These are phyloP conservation scores for Sugiyamaella novakii DNA, from an alignment of 1,139 yeast species.

Conservation along the genomic window DNA sequence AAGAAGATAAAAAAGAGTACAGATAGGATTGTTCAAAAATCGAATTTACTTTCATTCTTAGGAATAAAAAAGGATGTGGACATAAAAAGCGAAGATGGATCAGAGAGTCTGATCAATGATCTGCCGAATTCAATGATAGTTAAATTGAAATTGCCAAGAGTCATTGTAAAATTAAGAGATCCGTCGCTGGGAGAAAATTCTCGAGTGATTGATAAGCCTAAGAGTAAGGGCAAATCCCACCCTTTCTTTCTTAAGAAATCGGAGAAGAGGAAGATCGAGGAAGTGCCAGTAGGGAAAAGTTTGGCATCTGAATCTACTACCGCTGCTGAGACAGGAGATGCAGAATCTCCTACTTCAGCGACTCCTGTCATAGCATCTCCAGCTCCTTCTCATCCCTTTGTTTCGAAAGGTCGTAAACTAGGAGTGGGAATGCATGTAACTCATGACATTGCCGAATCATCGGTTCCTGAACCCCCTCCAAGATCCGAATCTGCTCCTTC, in stretches of 20 bases:
- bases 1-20: not conserved
- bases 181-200: not conserved
- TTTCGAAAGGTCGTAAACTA: conserved; percentile 3
- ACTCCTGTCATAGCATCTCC: not conserved
- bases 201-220: not conserved
- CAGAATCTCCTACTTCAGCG: conserved; percentile 1
- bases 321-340: too few relatives aligned
- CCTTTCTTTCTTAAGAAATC: conserved; percentile 14
- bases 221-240: conserved; percentile 2
- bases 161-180: not conserved
- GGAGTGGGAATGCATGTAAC: too few relatives aligned
- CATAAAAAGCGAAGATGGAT: not conserved
- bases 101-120: not conserved
- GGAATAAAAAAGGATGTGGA: not conserved
- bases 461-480: not conserved
- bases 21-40: not conserved
- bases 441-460: too few relatives aligned
- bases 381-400: conserved; percentile 12
- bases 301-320: too few relatives aligned
- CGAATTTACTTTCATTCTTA: not conserved
- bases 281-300: too few relatives aligned
- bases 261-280: conserved; percentile 4
- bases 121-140: conserved; percentile 5
- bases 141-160: conserved; percentile 5
- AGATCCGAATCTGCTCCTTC: conserved; percentile 6